phyloP scores from a whole-genome alignment of 768 basidiomycete genomes.

The Leccinum barrowsii region DNA sequence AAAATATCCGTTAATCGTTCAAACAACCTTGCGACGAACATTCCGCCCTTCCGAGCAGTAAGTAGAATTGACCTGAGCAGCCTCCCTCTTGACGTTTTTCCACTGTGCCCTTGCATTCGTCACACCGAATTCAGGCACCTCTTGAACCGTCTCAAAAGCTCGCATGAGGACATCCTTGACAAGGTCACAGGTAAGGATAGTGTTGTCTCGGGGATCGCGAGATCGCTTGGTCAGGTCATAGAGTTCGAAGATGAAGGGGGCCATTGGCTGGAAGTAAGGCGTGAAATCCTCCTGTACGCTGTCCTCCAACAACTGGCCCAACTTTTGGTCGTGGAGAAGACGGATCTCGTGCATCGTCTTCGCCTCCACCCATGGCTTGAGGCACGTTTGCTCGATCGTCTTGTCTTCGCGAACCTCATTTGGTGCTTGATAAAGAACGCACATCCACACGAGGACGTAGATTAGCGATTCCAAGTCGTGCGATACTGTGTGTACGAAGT shows the following conservation, averaged over 20 bases:
- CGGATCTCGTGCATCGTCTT: background rate
- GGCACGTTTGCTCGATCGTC: background rate
- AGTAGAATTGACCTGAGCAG: background rate
- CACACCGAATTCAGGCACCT: background rate
- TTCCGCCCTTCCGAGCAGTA: background rate
- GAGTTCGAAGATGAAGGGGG: background rate
- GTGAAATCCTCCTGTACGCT: background rate
- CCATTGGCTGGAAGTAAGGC: background rate
- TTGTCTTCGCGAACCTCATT: background rate
- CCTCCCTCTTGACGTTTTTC: background rate
- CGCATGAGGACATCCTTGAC: background rate
- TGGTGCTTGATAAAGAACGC: background rate
- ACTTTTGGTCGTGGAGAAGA: background rate
- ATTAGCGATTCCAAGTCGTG: background rate
- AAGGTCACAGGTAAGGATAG: background rate
- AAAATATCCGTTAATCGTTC: background rate
- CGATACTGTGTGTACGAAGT: background rate
- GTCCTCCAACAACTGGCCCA: background rate
- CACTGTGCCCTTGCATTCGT: background rate
- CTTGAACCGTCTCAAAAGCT: background rate
- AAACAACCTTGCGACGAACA: background rate
- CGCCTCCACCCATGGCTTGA: background rate
- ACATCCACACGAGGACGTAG: background rate
- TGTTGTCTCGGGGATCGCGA: background rate
- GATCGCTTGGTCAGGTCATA: background rate